These are phyloP conservation scores for Picocystis sp. DNA, from an alignment of 163 green algal genomes.

Conservation along the genomic window DNA sequence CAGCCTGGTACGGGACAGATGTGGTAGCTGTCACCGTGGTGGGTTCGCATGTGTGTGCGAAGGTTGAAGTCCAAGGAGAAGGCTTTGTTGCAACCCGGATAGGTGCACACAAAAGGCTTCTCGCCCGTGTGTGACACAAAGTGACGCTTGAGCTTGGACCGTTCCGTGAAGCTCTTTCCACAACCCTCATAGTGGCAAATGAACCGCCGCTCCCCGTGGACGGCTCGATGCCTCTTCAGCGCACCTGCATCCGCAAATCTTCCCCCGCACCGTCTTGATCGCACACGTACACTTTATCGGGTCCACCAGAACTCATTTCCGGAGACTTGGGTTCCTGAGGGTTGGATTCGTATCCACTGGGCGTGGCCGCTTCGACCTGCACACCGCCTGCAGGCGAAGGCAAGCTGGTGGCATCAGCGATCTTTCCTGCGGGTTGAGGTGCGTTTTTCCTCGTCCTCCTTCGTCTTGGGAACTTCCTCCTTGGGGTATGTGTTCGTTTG, in stretches of 20 bases:
- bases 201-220: conserved; percentile 9
- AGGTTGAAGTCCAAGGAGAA: conserved; percentile 33
- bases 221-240: too few species aligned
- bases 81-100: conserved; percentile 22
- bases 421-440: neutral
- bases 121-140: conserved; percentile 31
- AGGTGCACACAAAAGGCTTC: conserved; percentile 23
- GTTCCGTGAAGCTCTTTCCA: conserved; percentile 27
- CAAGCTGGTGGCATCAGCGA: neutral
- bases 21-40: conserved; percentile 27
- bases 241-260: too few species aligned
- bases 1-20: conserved; percentile 13
- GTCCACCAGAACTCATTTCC: neutral
- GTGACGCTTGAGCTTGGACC: conserved; percentile 30
- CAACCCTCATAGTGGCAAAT: conserved; percentile 20
- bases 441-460: neutral
- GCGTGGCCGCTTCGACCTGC: neutral
- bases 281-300: neutral
- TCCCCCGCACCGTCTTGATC: neutral
- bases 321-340: neutral
- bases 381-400: too few species aligned
- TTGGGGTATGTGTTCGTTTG: neutral
- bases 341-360: neutral
- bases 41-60: conserved; percentile 23
- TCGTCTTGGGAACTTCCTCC: neutral